Evolutionary conservation across 768 basidiomycete genomes (phyloP).

Genomic region (Mycena rosella): DNA sequence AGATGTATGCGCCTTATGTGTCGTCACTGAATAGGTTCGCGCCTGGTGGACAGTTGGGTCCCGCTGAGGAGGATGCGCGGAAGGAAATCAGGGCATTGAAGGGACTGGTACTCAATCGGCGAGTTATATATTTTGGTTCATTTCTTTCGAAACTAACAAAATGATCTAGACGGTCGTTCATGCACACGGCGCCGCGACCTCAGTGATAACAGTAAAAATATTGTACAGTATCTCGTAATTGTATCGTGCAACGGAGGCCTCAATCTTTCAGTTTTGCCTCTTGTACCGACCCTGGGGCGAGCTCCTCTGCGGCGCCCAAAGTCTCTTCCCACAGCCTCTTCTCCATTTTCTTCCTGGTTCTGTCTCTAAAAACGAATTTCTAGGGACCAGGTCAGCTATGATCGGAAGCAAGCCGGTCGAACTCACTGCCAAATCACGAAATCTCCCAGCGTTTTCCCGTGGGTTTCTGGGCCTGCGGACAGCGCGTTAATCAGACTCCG

Average conservation of each 20-base stretch:
- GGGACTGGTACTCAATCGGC: slow-evolving; percentile 83
- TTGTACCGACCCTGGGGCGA: slow-evolving; percentile 27
- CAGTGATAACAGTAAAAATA: not conserved
- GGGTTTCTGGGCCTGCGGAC: slow-evolving; percentile 26
- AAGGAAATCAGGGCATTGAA: slow-evolving; percentile 84
- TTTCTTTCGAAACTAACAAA: not conserved
- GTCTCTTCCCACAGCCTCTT: slow-evolving; percentile 36
- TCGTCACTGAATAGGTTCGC: slow-evolving; percentile 47
- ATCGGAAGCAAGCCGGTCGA: not conserved
- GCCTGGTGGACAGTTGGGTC: slow-evolving; percentile 42
- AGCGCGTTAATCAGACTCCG: slow-evolving; percentile 26
- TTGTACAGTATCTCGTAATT: slow-evolving; percentile 9
- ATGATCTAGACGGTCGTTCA: slow-evolving; percentile 43
- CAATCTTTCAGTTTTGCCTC: slow-evolving; percentile 12
- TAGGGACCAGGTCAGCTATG: slow-evolving; percentile 8
- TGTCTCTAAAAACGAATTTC: slow-evolving; percentile 21
- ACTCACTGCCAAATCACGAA: slow-evolving; percentile 27
- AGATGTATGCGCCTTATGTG: slow-evolving; percentile 71
- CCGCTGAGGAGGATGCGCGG: slow-evolving; percentile 76
- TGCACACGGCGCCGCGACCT: slow-evolving; percentile 37
- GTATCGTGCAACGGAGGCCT: not conserved
- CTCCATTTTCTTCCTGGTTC: slow-evolving; percentile 33
- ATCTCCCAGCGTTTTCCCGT: slow-evolving; percentile 34
- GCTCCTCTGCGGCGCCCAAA: slow-evolving; percentile 14
- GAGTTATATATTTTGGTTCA: slow-evolving; percentile 38